phyloP scores from a whole-genome alignment of 1,139 yeast genomes.

The Protomyces pachydermus region DNA sequence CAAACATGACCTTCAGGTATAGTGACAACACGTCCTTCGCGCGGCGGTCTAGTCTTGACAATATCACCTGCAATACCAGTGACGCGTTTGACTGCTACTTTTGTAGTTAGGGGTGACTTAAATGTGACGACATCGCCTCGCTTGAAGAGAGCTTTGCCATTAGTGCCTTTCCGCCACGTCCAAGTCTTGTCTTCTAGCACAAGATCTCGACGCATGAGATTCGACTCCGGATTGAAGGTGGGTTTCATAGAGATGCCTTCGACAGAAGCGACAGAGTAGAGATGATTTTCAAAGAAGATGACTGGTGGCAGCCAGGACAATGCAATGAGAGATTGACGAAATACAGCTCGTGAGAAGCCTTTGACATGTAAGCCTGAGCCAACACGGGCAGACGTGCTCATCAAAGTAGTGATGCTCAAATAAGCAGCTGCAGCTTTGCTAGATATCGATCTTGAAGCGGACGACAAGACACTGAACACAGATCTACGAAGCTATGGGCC shows the following conservation, averaged over 20 bases:
- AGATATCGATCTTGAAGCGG: too few species aligned
- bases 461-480: too few species aligned
- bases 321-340: constrained; percentile 18
- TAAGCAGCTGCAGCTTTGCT: too few species aligned
- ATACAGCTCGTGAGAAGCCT: constrained; percentile 7
- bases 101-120: constrained; percentile 19
- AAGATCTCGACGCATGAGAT: constrained; percentile 52
- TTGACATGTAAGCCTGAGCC: not conserved
- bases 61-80: constrained; percentile 69
- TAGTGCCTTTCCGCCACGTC: constrained; percentile 17
- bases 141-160: constrained; percentile 2
- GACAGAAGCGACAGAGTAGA: constrained; percentile 66
- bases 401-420: not conserved
- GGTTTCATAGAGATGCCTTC: constrained; percentile 88
- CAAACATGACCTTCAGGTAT: constrained; percentile 29
- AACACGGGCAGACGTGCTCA: not conserved
- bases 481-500: too few species aligned
- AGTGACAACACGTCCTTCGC: constrained; percentile 14
- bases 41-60: constrained; percentile 48
- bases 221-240: constrained; percentile 67
- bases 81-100: constrained; percentile 66
- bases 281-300: constrained; percentile 63
- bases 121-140: constrained; percentile 70
- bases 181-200: constrained; percentile 47
- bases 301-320: constrained; percentile 70